These are phyloP conservation scores for Bipolaris cookei DNA, from an alignment of 2,329 filamentous ascomycete species.

Conservation along the genomic window DNA sequence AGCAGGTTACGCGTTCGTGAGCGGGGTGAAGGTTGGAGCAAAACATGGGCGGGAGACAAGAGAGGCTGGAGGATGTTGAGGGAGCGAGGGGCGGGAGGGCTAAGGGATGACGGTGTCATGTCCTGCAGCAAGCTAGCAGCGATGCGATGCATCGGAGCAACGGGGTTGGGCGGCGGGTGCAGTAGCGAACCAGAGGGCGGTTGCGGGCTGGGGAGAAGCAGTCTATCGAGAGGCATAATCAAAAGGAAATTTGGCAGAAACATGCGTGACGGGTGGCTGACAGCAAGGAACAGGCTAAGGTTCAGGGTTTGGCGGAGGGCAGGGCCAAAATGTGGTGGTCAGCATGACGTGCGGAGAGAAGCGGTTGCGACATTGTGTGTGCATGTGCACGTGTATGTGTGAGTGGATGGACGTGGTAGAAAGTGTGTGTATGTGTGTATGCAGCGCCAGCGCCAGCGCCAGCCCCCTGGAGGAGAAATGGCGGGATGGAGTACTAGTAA, in stretches of 20 bases:
- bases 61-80: constrained; percentile 15
- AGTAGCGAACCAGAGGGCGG: constrained; percentile 6
- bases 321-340: background rate
- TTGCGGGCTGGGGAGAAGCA: constrained; percentile 6
- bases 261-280: constrained; percentile 1
- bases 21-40: constrained; percentile 16
- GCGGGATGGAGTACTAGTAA: too few relatives aligned
- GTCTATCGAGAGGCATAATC: background rate
- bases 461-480: too few relatives aligned
- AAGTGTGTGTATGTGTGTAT: background rate
- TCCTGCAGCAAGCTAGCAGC: constrained; percentile 20
- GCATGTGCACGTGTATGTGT: background rate
- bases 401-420: background rate
- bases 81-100: constrained; percentile 30
- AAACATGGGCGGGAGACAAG: constrained; percentile 9
- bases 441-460: too few relatives aligned
- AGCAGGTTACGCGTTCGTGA: constrained; percentile 27
- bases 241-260: constrained; percentile 8
- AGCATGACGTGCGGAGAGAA: constrained; percentile 1
- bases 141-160: constrained; percentile 6
- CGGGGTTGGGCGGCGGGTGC: constrained; percentile 15
- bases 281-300: background rate
- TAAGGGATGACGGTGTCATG: constrained; percentile 17
- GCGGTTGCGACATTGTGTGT: background rate
- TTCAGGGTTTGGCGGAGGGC: background rate